Conservation (phyloP, 306 rosid genomes). For the Citrullus colocynthis region DNA sequence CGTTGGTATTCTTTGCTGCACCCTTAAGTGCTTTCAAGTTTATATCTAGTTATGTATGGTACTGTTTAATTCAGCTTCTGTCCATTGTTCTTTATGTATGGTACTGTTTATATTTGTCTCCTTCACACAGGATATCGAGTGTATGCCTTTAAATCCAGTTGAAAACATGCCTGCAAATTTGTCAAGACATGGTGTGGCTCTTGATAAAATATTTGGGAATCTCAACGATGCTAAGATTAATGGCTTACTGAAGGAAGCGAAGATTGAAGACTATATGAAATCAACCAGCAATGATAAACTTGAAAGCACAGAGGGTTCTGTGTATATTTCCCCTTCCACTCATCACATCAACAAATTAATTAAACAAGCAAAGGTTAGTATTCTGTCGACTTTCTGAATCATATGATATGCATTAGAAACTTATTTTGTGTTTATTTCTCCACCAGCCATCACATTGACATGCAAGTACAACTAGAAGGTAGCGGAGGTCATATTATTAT, state of each 20-base stretch:
- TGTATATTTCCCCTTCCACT: slow-evolving; percentile 21
- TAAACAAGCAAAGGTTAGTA: slow-evolving; percentile 41
- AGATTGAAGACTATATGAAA: slow-evolving; percentile 32
- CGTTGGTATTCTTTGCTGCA: not conserved
- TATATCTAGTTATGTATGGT: too few species aligned
- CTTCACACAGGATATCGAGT: slow-evolving; percentile 69
- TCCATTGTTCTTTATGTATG: not conserved
- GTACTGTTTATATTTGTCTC: not conserved
- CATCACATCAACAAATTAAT: slow-evolving; percentile 35
- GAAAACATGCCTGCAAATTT: slow-evolving; percentile 69
- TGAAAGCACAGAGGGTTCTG: slow-evolving; percentile 26
- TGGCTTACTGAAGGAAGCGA: slow-evolving; percentile 34
- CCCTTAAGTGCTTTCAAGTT: too few species aligned
- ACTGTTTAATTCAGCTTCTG: too few species aligned
- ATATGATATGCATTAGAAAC: not conserved
- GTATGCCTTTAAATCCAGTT: slow-evolving; percentile 77
- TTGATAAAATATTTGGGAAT: slow-evolving; percentile 32
- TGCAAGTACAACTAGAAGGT: not conserved
- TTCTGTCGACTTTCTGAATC: not conserved
- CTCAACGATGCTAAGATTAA: slow-evolving; percentile 33
- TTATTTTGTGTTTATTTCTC: not conserved
- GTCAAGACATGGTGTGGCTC: slow-evolving; percentile 22
- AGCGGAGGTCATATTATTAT: not conserved
- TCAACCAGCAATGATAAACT: slow-evolving; percentile 26
- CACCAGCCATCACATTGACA: not conserved